These are phyloP conservation scores for Prinsepia uniflora DNA, from an alignment of 306 rosid genomes.

Conservation along the genomic window DNA sequence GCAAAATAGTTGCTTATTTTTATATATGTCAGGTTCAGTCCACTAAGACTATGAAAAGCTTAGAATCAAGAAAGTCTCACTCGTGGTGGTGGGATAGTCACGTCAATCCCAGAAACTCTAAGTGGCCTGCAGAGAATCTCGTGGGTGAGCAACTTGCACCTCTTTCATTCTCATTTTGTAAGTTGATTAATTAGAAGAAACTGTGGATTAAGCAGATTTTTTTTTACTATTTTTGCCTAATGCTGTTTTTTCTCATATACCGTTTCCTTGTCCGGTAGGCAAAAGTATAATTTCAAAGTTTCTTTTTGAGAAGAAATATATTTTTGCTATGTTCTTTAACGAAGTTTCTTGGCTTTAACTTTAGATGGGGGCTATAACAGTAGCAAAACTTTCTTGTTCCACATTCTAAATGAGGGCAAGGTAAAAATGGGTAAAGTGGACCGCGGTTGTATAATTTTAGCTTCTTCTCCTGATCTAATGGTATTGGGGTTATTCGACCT, in stretches of 20 bases:
- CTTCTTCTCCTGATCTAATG: slow-evolving; percentile 17
- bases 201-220: background rate
- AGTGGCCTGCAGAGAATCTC: slow-evolving; percentile 81
- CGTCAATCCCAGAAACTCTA: slow-evolving; percentile 69
- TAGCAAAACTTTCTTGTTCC: slow-evolving; percentile 16
- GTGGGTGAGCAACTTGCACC: slow-evolving; percentile 50
- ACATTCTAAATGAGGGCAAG: slow-evolving; percentile 32
- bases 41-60: slow-evolving; percentile 51
- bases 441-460: slow-evolving; percentile 27
- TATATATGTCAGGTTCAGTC: slow-evolving; percentile 34
- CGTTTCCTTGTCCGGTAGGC: background rate
- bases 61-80: slow-evolving; percentile 66
- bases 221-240: slow-evolving; percentile 13
- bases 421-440: slow-evolving; percentile 35
- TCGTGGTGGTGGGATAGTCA: slow-evolving; percentile 99
- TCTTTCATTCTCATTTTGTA: slow-evolving; percentile 13
- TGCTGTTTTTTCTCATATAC: slow-evolving; percentile 7
- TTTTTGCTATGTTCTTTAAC: slow-evolving; percentile 7
- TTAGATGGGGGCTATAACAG: slow-evolving; percentile 7
- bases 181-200: background rate
- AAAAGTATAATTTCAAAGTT: background rate
- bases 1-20: background rate
- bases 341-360: slow-evolving; percentile 21
- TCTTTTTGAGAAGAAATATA: slow-evolving; percentile 5
- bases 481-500: slow-evolving; percentile 26